A percentile compares a stretch with the other conserved stretches of the same genome.
Evolutionary conservation across 768 basidiomycete genomes (phyloP).

Genomic region (Auricularia auricula-judae): DNA sequence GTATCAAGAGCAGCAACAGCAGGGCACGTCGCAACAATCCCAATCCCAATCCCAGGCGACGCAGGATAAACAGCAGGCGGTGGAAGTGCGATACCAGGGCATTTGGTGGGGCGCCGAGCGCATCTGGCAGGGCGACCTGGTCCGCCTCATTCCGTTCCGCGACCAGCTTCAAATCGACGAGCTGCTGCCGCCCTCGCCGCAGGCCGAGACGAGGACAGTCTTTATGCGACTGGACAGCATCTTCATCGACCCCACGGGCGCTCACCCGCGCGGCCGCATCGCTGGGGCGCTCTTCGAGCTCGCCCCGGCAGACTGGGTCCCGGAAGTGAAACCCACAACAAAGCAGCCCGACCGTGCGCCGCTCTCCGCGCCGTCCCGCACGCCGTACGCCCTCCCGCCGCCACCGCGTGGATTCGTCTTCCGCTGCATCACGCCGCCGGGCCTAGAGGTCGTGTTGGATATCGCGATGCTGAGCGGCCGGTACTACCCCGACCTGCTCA

Average conservation of each 20-base stretch:
- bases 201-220: conserved; percentile 50
- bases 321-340: too few species aligned
- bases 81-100: conserved; percentile 59
- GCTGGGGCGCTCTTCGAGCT: conserved; percentile 70
- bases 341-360: background rate
- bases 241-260: conserved; percentile 36
- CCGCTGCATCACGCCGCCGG: conserved; percentile 50
- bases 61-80: conserved; percentile 12
- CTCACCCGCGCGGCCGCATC: conserved; percentile 49
- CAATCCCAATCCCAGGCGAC: conserved; percentile 8
- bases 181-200: conserved; percentile 36
- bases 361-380: background rate
- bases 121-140: conserved; percentile 78
- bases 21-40: too few species aligned
- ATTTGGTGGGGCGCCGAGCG: conserved; percentile 87
- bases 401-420: conserved; percentile 63
- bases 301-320: conserved; percentile 61
- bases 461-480: conserved; percentile 65
- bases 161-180: background rate
- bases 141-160: conserved; percentile 51
- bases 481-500: conserved; percentile 65
- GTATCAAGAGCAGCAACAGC: too few species aligned
- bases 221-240: conserved; percentile 64
- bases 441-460: conserved; percentile 54
- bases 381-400: conserved; percentile 37